phyloP scores from a whole-genome alignment of 257 asterid genomes.

The Knoxia roxburghii region DNA sequence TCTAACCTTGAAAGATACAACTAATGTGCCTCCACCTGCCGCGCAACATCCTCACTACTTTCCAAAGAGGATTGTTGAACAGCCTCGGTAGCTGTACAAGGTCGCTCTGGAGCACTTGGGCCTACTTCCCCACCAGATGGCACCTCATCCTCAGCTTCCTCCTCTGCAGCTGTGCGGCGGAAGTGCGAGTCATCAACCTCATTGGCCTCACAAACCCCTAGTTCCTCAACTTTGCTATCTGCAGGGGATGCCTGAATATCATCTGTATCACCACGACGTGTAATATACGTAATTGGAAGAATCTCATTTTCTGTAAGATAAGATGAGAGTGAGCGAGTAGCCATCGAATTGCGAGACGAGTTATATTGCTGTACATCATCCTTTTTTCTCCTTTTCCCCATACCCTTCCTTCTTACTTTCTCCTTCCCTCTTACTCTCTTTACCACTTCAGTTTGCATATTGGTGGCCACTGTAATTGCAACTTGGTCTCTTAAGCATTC shows the following conservation, averaged over 20 bases:
- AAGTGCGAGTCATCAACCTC: slow-evolving; percentile 36
- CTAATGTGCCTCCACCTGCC: slow-evolving; percentile 32
- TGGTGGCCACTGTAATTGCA: slow-evolving; percentile 32
- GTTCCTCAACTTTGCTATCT: slow-evolving; percentile 31
- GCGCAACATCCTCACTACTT: slow-evolving; percentile 51
- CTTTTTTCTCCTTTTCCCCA: slow-evolving; percentile 66
- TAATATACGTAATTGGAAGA: slow-evolving; percentile 27
- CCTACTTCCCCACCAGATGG: slow-evolving; percentile 39
- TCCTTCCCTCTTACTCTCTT: slow-evolving; percentile 74
- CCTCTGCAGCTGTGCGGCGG: slow-evolving; percentile 27
- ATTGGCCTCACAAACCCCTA: slow-evolving; percentile 26
- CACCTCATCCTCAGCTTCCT: slow-evolving; percentile 43
- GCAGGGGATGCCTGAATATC: slow-evolving; percentile 18
- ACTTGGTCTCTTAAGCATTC: slow-evolving; percentile 73
- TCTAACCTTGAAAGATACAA: slow-evolving; percentile 1
- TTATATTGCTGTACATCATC: slow-evolving; percentile 57
- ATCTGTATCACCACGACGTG: slow-evolving; percentile 22
- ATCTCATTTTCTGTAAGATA: slow-evolving; percentile 29
- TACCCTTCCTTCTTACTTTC: slow-evolving; percentile 71
- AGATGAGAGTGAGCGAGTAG: slow-evolving; percentile 36
- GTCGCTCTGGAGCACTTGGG: slow-evolving; percentile 29
- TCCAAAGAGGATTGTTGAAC: slow-evolving; percentile 45
- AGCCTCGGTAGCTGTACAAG: slow-evolving; percentile 31
- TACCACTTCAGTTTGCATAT: slow-evolving; percentile 45
- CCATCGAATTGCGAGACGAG: slow-evolving; percentile 34